Evolutionary conservation across 2,329 filamentous ascomycete genomes (phyloP).

Genomic region (Pseudogymnoascus verrucosus): DNA sequence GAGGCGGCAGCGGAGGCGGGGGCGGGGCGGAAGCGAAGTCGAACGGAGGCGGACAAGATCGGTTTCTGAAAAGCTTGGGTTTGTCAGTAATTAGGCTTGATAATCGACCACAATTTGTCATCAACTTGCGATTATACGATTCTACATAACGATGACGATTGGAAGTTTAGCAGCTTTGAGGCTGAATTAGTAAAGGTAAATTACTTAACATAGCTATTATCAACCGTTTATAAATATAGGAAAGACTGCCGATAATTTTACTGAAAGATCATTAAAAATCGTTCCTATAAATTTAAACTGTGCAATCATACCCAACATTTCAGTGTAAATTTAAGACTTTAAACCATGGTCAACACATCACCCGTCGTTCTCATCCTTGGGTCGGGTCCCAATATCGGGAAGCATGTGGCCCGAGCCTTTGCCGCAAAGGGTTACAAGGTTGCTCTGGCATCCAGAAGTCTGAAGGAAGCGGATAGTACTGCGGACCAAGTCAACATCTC

Average conservation of each 20-base stretch:
- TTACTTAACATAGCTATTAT: background rate
- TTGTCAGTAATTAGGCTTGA: background rate
- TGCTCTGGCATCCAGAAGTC: slow-evolving; percentile 29
- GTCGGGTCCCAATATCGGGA: slow-evolving; percentile 33
- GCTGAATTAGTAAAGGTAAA: background rate
- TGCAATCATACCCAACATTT: background rate
- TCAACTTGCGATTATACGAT: background rate
- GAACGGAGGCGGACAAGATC: background rate
- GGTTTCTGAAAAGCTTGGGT: background rate
- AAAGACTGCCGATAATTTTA: background rate
- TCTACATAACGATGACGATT: background rate
- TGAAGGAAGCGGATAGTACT: slow-evolving; percentile 23
- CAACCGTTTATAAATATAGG: background rate
- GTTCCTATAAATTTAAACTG: background rate
- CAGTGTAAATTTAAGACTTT: background rate
- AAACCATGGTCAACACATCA: slow-evolving; percentile 11
- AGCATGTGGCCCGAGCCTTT: slow-evolving; percentile 29
- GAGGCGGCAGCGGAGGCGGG: background rate
- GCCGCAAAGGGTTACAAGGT: slow-evolving; percentile 35
- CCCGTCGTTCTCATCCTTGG: slow-evolving; percentile 34
- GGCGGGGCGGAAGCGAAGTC: background rate
- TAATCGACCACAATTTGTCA: background rate
- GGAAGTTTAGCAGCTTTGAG: background rate
- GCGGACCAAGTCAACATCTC: slow-evolving; percentile 26
- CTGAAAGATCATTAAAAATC: background rate